Evolutionary conservation across 2,329 filamentous ascomycete genomes (phyloP).

Genomic region (Trichoderma sp.): DNA sequence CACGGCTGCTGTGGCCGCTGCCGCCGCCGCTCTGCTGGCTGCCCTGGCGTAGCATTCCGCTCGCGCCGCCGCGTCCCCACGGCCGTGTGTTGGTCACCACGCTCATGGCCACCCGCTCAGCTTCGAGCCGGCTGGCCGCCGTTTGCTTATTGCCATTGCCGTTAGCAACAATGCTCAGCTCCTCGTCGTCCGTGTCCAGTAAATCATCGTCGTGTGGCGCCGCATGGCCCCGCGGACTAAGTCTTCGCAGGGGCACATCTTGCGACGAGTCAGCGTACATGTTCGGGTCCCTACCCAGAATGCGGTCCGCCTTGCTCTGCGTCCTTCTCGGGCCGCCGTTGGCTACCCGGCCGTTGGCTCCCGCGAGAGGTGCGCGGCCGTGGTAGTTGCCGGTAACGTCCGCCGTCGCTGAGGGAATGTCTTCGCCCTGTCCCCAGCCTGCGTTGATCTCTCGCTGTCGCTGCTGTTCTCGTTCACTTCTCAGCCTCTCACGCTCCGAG

Average conservation of each 20-base stretch:
- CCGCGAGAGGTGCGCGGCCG: constrained; percentile 27
- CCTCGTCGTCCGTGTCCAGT: constrained; percentile 43
- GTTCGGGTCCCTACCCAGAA: constrained; percentile 59
- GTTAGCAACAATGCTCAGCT: constrained; percentile 28
- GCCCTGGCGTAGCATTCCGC: constrained; percentile 45
- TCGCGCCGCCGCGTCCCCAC: constrained; percentile 46
- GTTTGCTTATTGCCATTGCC: neutral
- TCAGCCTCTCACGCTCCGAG: constrained; percentile 66
- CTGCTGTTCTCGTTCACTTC: constrained; percentile 59
- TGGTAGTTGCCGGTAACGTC: constrained; percentile 29
- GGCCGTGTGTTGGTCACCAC: constrained; percentile 42
- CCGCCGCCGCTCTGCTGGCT: constrained; percentile 31
- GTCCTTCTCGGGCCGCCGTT: constrained; percentile 38
- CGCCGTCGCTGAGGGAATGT: constrained; percentile 24
- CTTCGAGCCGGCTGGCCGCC: constrained; percentile 31
- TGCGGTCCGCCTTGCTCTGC: constrained; percentile 59
- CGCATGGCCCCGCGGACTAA: constrained; percentile 49
- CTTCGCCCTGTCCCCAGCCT: constrained; percentile 60
- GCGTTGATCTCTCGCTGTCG: constrained; percentile 64
- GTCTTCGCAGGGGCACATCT: constrained; percentile 48
- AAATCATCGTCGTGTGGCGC: constrained; percentile 44
- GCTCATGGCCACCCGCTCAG: constrained; percentile 50
- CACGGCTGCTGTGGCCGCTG: constrained; percentile 26
- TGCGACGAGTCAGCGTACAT: constrained; percentile 54
- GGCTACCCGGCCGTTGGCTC: constrained; percentile 28